Evolutionary conservation across 176 grass and related monocot genomes (phyloP), one percentile per base, ranked within the genome.

Genomic region (Pontederia crassipes): DNA sequence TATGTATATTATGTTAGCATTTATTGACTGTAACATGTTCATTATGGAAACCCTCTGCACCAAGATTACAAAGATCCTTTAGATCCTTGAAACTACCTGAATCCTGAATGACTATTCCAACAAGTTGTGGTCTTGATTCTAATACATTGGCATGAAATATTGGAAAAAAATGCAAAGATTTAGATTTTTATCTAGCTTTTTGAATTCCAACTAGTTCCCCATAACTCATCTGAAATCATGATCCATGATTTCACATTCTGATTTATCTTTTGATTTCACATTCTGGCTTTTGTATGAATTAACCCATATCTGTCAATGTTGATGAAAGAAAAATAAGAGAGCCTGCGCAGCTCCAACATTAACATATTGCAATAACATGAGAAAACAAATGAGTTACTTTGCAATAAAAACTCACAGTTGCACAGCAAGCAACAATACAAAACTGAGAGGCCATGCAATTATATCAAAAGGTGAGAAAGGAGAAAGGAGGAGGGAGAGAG

Each of bases 51-150:
- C 4, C 45, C 18, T 85, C 58, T 17, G 57, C 51, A 71, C 71
- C 69, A 73, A 59, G 74, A 87, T 60, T 27, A 17, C 84, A 82
- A 20, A 90, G 69, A 82, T 87, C 76, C 50, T 96, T 90, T 57
- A 88, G 71, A 90, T 90, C 83, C 71, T 90, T 96, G 46, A 87
- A 85, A 59, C 81, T 91, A 46, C 78, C 81, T 77, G 83, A 85
- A 82, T 90, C 87, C 61, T 85, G 78, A 51, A 78, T 70, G 57
- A 87, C 78, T 78, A 83, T 83, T 60, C 75, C 73, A 28, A 69
- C 65, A 26, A 80, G 72, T 67, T 68, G 78, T 15, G 68, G 24
- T 49, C 71, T 67, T 68, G 83, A 70, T 67, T 86, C 78, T 5
- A 51, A 27, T 45, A 24, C 24, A 11, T 52, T 16, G 52, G 4